Conservation (phyloP, 1,284 basidiomycete genomes). For the Pseudozyma pruni region DNA sequence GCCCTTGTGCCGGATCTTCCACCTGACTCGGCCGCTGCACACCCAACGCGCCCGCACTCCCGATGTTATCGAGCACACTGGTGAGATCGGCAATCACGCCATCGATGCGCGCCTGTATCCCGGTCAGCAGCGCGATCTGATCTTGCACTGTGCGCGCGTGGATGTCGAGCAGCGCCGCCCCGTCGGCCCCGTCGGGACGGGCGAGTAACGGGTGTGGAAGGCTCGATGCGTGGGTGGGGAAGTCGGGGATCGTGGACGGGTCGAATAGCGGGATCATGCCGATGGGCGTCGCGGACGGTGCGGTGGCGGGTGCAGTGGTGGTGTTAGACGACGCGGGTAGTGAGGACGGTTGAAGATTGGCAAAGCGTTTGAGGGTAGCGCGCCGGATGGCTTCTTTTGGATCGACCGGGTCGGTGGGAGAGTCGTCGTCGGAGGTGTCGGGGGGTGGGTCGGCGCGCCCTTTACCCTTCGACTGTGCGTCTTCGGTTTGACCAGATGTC, state of each 20-base stretch:
- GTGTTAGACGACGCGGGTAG: background rate
- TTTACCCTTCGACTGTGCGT: slow-evolving; percentile 6
- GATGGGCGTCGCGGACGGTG: slow-evolving; percentile 21
- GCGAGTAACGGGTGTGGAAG: slow-evolving; percentile 42
- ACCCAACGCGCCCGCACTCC: too few species aligned
- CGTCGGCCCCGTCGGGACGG: too few species aligned
- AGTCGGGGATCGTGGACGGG: slow-evolving; percentile 47
- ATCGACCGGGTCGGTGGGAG: slow-evolving; percentile 20
- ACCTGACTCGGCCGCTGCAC: background rate
- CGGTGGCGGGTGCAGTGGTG: background rate
- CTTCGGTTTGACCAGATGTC: background rate
- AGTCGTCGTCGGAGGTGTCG: background rate
- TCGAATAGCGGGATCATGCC: slow-evolving; percentile 59
- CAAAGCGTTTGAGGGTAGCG: slow-evolving; percentile 35
- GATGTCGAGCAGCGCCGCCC: background rate
- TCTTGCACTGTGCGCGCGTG: slow-evolving; percentile 6
- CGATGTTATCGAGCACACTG: slow-evolving; percentile 12
- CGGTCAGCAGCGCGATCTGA: slow-evolving; percentile 13
- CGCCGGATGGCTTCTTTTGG: slow-evolving; percentile 44
- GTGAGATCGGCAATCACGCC: slow-evolving; percentile 22
- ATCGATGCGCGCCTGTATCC: slow-evolving; percentile 27
- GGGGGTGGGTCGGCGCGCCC: slow-evolving; percentile 3
- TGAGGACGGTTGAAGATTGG: slow-evolving; percentile 8
- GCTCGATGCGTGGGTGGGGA: slow-evolving; percentile 46
- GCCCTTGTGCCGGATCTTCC: background rate